A percentile compares a stretch with the other conserved stretches of the same genome.
phyloP scores from a whole-genome alignment of 108 stramenopile species.

The Skeletonema grethae region DNA sequence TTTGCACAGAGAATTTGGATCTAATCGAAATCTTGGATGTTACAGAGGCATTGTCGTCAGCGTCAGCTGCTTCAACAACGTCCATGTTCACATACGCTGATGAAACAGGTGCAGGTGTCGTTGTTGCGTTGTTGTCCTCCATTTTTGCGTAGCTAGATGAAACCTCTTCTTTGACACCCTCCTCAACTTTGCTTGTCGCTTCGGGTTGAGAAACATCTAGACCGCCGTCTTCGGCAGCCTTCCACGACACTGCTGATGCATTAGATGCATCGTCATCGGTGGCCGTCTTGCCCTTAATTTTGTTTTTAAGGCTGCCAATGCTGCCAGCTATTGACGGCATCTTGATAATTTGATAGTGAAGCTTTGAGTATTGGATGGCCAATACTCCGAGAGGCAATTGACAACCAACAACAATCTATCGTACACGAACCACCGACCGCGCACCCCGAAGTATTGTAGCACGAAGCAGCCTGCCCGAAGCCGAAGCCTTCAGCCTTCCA shows the following conservation, averaged over 20 bases:
- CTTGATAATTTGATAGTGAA: background rate
- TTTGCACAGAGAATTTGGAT: conserved; percentile 4
- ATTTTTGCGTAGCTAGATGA: conserved; percentile 1
- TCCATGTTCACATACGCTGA: conserved; percentile 2
- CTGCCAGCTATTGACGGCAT: background rate
- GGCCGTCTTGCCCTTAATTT: too few relatives aligned
- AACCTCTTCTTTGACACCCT: background rate
- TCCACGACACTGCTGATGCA: background rate
- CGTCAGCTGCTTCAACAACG: background rate
- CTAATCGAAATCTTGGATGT: background rate
- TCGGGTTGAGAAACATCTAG: background rate
- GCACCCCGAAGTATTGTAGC: too few relatives aligned
- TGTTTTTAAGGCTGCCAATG: background rate
- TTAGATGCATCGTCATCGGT: background rate
- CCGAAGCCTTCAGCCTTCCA: too few relatives aligned
- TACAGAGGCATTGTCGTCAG: background rate
- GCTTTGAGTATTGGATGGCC: too few relatives aligned
- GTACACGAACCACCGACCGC: too few relatives aligned
- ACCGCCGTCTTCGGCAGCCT: background rate
- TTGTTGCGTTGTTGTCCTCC: background rate
- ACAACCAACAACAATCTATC: too few relatives aligned
- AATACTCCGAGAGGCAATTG: too few relatives aligned
- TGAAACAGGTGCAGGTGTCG: background rate
- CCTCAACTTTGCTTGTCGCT: background rate
- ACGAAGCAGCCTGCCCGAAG: too few relatives aligned